These are phyloP conservation scores for Xerocomus nothofagi DNA, from an alignment of 1,284 basidiomycete species.

Conservation along the genomic window DNA sequence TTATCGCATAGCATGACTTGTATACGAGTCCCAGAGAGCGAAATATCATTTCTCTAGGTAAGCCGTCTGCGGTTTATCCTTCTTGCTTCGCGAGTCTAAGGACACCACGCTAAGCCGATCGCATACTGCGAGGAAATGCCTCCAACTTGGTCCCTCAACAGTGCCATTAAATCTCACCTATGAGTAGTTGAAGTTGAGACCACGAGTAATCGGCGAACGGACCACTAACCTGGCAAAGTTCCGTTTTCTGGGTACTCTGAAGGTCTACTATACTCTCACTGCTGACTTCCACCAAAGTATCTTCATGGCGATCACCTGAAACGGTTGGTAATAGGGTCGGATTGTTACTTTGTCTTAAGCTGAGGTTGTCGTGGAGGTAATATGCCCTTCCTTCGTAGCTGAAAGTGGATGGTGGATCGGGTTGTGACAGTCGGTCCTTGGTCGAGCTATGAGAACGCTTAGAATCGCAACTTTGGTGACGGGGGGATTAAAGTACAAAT, in stretches of 20 bases:
- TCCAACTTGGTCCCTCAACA: conserved; percentile 47
- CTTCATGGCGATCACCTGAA: not conserved
- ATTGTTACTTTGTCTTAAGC: conserved; percentile 48
- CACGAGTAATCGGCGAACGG: not conserved
- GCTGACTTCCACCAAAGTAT: conserved; percentile 25
- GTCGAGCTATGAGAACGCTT: conserved; percentile 24
- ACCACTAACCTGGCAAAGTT: conserved; percentile 53
- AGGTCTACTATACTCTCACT: conserved; percentile 53
- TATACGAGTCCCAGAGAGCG: not conserved
- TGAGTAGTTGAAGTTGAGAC: conserved; percentile 6
- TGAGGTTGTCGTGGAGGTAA: conserved; percentile 50
- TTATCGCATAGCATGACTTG: not conserved
- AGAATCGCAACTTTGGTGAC: conserved; percentile 10
- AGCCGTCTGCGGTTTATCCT: conserved; percentile 7
- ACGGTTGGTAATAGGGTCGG: conserved; percentile 15
- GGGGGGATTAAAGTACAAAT: conserved; percentile 44
- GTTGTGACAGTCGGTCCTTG: conserved; percentile 36
- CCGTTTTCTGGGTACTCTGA: conserved; percentile 53
- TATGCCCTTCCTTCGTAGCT: conserved; percentile 43
- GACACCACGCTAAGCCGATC: conserved; percentile 43
- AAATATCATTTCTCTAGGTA: conserved; percentile 17
- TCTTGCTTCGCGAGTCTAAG: conserved; percentile 18
- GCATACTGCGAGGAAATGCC: conserved; percentile 51
- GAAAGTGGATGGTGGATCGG: conserved; percentile 54
- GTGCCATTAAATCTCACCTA: conserved; percentile 50